These are phyloP conservation scores for Coffea eugenioides DNA, from an alignment of 257 asterid genomes.

Conservation along the genomic window DNA sequence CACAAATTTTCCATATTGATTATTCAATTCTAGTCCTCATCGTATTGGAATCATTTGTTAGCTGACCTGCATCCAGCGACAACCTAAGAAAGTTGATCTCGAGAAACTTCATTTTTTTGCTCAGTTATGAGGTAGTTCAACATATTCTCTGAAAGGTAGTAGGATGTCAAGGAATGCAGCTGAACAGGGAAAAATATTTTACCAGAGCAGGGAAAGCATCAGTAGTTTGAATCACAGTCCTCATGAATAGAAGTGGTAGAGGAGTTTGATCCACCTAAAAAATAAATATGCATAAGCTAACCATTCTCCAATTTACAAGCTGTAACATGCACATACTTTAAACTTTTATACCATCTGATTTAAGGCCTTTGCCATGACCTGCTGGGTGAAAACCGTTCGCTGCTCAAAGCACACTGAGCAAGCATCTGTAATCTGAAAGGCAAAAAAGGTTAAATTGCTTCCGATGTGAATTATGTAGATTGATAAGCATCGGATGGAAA, in stretches of 20 bases:
- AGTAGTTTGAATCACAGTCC: slow-evolving; percentile 98
- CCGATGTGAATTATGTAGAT: not conserved
- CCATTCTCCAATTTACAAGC: not conserved
- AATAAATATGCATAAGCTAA: slow-evolving; percentile 12
- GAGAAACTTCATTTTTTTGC: too few relatives aligned
- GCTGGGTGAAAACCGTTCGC: slow-evolving; percentile 98
- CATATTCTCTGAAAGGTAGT: not conserved
- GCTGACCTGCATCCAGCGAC: not conserved
- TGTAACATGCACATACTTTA: not conserved
- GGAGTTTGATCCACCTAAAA: slow-evolving; percentile 87
- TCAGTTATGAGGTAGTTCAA: not conserved
- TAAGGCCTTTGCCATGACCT: slow-evolving; percentile 84
- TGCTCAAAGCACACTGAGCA: slow-evolving; percentile 99
- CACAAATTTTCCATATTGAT: not conserved
- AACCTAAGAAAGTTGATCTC: not conserved
- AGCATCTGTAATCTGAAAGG: slow-evolving; percentile 82
- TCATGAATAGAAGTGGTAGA: slow-evolving; percentile 89
- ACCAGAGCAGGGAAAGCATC: slow-evolving; percentile 97
- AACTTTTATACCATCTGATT: slow-evolving; percentile 70
- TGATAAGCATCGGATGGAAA: not conserved
- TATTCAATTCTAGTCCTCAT: not conserved
- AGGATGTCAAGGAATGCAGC: not conserved
- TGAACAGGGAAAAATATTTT: slow-evolving; percentile 13
- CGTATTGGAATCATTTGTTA: not conserved
- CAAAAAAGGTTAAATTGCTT: slow-evolving; percentile 5